Evolutionary conservation across 352 stramenopile genomes (phyloP).

Genomic region (Phytophthora macrochlamydospora): DNA sequence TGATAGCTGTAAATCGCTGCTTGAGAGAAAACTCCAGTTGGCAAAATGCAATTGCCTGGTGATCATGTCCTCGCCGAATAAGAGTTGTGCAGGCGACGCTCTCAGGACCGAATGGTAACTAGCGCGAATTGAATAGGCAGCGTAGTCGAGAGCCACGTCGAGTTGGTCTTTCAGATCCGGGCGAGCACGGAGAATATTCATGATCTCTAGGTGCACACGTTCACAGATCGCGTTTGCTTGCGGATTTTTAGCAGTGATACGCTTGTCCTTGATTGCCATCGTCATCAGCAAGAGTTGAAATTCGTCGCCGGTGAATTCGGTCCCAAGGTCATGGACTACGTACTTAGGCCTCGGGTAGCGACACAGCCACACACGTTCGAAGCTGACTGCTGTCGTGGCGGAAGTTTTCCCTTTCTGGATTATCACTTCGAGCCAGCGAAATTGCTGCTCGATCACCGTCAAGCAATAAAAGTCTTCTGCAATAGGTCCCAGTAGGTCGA

Average conservation of each 20-base stretch:
- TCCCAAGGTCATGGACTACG: background rate
- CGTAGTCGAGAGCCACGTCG: background rate
- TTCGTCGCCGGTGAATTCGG: conserved; percentile 1
- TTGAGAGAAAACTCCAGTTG: conserved; percentile 8
- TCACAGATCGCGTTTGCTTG: conserved; percentile 7
- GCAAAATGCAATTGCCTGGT: background rate
- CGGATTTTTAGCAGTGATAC: background rate
- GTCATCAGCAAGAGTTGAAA: background rate
- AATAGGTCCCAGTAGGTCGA: conserved; percentile 5
- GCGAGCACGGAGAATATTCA: background rate
- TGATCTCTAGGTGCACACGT: background rate
- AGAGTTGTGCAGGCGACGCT: background rate
- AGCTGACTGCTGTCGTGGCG: background rate
- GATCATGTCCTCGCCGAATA: background rate
- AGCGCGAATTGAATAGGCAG: background rate
- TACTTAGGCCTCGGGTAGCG: background rate
- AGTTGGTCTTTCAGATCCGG: background rate
- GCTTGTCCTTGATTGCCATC: conserved; percentile 3
- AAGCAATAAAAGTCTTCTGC: background rate
- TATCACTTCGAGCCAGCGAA: background rate
- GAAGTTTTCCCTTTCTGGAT: background rate
- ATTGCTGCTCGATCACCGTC: background rate
- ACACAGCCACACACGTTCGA: conserved; percentile 2
- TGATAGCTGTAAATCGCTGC: conserved; percentile 2
- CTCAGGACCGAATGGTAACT: conserved; percentile 6